phyloP scores from a whole-genome alignment of 2,329 filamentous ascomycete genomes.

The Xylariaceae sp. region DNA sequence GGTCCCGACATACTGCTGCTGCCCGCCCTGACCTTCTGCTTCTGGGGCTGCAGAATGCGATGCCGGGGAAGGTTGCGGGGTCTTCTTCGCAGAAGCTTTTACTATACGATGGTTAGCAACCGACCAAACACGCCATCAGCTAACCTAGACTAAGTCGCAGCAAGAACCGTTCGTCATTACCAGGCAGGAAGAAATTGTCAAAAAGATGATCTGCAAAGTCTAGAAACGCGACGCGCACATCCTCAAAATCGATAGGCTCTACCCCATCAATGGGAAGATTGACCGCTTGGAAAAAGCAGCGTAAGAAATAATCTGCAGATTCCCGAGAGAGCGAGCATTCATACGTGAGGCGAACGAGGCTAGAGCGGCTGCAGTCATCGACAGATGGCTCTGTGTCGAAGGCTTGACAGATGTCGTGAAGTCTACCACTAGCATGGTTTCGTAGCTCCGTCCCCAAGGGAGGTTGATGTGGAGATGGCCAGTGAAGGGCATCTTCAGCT shows the following conservation, averaged over 20 bases:
- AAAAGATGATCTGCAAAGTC: conserved; percentile 26
- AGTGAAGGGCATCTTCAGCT: conserved; percentile 15
- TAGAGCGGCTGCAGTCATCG: conserved; percentile 19
- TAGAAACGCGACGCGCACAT: conserved; percentile 13
- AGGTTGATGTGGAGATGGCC: conserved; percentile 10
- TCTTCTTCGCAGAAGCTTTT: conserved; percentile 23
- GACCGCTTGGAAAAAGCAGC: conserved; percentile 21
- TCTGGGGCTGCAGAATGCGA: conserved; percentile 20
- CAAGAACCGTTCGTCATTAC: conserved; percentile 18
- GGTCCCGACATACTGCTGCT: conserved; percentile 20
- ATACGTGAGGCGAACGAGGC: conserved; percentile 24
- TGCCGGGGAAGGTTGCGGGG: conserved; percentile 23
- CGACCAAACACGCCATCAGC: no score
- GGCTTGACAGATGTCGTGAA: conserved; percentile 17
- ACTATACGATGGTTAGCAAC: conserved; percentile 21
- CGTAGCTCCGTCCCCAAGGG: conserved; percentile 11
- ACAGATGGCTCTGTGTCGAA: conserved; percentile 11
- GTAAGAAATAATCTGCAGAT: conserved; percentile 23
- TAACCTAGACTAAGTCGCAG: conserved; percentile 2
- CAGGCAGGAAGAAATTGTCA: conserved; percentile 25
- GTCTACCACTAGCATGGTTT: conserved; percentile 9
- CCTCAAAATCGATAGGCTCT: conserved; percentile 14
- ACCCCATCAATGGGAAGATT: conserved; percentile 16
- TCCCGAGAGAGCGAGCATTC: conserved; percentile 21
- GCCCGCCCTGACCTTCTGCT: conserved; percentile 14